These are phyloP conservation scores for Hypoxylon sp. DNA, from an alignment of 2,329 filamentous ascomycete species.

Conservation along the genomic window DNA sequence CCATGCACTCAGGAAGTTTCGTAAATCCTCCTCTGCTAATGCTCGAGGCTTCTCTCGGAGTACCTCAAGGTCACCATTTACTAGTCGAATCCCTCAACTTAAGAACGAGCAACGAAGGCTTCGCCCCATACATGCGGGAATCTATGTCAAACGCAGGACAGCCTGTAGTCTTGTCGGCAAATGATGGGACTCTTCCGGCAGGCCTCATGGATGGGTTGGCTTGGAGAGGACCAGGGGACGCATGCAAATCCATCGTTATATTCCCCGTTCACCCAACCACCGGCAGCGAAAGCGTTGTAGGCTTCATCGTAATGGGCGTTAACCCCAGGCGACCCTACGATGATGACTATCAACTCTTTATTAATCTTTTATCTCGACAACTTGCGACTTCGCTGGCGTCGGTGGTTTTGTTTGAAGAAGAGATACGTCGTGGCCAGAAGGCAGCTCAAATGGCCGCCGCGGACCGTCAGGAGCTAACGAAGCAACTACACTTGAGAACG, in stretches of 20 bases:
- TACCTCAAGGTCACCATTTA: conserved; percentile 74
- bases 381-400: conserved; percentile 85
- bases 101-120: conserved; percentile 77
- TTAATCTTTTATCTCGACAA: conserved; percentile 81
- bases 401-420: conserved; percentile 86
- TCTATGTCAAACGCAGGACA: conserved; percentile 76
- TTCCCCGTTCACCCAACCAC: conserved; percentile 85
- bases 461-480: conserved; percentile 82
- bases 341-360: conserved; percentile 83
- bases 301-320: conserved; percentile 83
- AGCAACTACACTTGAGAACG: conserved; percentile 78
- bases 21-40: conserved; percentile 73
- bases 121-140: conserved; percentile 82
- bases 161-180: conserved; percentile 77
- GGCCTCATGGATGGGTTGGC: conserved; percentile 76
- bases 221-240: conserved; percentile 79
- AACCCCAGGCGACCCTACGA: conserved; percentile 86
- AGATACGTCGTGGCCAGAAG: conserved; percentile 80
- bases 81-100: conserved; percentile 77
- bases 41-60: conserved; percentile 81
- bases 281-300: conserved; percentile 78
- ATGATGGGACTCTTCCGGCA: conserved; percentile 75
- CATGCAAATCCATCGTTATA: conserved; percentile 78
- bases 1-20: conserved; percentile 77
- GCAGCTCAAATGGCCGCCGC: conserved; percentile 82